Percentiles rank a stretch among this genome's conserved stretches.
These are phyloP conservation scores for Nothophaeocryptopus gaeumannii DNA, from an alignment of 2,329 filamentous ascomycete genomes.

Conservation along the genomic window DNA sequence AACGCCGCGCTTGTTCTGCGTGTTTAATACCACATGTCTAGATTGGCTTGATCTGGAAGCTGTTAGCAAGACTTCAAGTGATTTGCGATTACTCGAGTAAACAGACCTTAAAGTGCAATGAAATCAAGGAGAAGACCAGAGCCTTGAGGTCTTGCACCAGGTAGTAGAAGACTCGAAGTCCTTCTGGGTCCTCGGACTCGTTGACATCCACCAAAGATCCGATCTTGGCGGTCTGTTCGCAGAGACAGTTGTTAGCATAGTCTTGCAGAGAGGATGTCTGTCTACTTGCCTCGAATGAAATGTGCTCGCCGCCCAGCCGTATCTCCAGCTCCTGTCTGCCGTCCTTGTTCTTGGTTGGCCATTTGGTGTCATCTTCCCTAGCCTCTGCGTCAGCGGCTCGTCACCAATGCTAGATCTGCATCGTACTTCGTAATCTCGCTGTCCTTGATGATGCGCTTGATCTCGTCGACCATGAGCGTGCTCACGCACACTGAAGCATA, in stretches of 20 bases:
- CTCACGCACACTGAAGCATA: conserved; percentile 81
- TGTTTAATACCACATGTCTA: conserved; percentile 8
- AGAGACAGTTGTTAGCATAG: conserved; percentile 1
- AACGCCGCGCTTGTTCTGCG: too few relatives aligned
- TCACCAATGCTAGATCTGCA: not conserved
- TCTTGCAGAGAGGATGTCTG: not conserved
- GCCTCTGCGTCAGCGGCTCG: conserved; percentile 15
- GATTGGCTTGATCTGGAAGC: conserved; percentile 34
- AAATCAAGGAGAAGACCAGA: conserved; percentile 92
- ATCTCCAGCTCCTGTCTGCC: conserved; percentile 96
- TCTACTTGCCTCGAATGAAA: conserved; percentile 84
- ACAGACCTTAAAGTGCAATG: conserved; percentile 86
- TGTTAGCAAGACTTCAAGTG: too few relatives aligned
- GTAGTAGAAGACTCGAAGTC: conserved; percentile 96
- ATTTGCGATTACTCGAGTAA: not conserved
- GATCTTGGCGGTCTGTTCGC: conserved; percentile 84
- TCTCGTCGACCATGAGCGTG: conserved; percentile 83
- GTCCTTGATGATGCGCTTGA: conserved; percentile 94
- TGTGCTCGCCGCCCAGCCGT: conserved; percentile 87
- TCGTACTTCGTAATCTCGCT: conserved; percentile 94
- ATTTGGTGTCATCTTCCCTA: conserved; percentile 96
- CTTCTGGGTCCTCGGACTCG: conserved; percentile 92
- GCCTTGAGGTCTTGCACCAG: conserved; percentile 96
- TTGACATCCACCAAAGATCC: conserved; percentile 95
- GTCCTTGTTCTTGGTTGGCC: conserved; percentile 99